Conservation (phyloP, 1,284 basidiomycete species). For the Marasmius oreades region DNA sequence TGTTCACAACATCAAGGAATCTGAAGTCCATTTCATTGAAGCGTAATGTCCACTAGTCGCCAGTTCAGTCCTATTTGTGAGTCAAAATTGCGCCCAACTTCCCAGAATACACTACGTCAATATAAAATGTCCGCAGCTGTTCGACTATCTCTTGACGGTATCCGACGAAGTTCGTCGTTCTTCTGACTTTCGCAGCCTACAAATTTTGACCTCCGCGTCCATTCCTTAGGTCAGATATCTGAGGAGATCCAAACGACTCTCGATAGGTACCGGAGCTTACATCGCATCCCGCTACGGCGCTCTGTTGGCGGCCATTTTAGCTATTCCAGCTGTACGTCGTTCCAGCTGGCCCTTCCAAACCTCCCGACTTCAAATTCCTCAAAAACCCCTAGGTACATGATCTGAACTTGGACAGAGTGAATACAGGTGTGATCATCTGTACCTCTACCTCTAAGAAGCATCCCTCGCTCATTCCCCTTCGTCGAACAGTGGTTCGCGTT, state of each 20-base stretch:
- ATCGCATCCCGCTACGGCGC: slow-evolving; percentile 17
- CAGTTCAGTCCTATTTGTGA: background rate
- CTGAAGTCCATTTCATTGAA: background rate
- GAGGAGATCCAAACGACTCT: slow-evolving; percentile 11
- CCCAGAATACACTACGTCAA: background rate
- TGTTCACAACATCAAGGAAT: background rate
- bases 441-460: background rate
- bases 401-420: slow-evolving; percentile 7
- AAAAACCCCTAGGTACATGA: background rate
- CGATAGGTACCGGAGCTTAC: slow-evolving; percentile 14
- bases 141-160: slow-evolving; percentile 18
- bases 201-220: background rate
- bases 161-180: slow-evolving; percentile 13
- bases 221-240: slow-evolving; percentile 16
- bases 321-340: slow-evolving; percentile 8
- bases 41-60: background rate
- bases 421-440: slow-evolving; percentile 15
- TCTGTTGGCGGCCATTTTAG: slow-evolving; percentile 14
- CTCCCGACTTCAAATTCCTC: background rate
- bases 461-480: background rate
- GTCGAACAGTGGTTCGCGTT: slow-evolving; percentile 13
- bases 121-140: slow-evolving; percentile 9
- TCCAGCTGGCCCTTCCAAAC: background rate
- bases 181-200: background rate
- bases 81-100: background rate